Evolutionary conservation across 495 filamentous ascomycete species (phyloP).

Genomic region (Clohesyomyces aquaticus): DNA sequence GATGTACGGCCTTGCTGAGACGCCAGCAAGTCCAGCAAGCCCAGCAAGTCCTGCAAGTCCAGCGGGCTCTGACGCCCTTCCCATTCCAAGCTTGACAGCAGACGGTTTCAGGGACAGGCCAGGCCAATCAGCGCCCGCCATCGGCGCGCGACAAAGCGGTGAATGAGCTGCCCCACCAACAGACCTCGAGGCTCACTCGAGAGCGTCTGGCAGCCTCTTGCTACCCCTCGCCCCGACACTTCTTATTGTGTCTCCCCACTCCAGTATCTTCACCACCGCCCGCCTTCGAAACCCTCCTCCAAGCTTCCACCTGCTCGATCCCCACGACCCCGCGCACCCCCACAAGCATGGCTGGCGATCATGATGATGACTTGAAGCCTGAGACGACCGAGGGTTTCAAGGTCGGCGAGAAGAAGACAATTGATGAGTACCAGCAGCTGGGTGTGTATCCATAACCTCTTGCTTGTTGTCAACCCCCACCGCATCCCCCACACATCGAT

Average conservation of each 20-base stretch:
- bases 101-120: background rate
- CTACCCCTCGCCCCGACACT: background rate
- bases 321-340: conserved; percentile 31
- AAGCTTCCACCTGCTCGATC: conserved; percentile 16
- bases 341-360: conserved; percentile 65
- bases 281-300: background rate
- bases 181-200: background rate
- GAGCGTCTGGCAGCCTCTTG: background rate
- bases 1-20: background rate
- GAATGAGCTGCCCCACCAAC: background rate
- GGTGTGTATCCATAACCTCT: conserved; percentile 61
- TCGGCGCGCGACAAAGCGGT: background rate
- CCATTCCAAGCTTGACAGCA: no score
- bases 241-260: background rate
- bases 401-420: conserved; percentile 95
- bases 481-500: background rate
- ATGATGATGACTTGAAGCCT: conserved; percentile 84
- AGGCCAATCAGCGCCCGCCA: background rate
- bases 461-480: conserved; percentile 6
- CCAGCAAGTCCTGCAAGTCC: background rate
- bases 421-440: conserved; percentile 88
- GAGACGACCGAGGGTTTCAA: conserved; percentile 93
- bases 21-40: background rate
- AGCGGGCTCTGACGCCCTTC: no score
- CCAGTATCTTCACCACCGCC: background rate